Evolutionary conservation across 768 basidiomycete species (phyloP).

Genomic region (Termitomyces sp.): DNA sequence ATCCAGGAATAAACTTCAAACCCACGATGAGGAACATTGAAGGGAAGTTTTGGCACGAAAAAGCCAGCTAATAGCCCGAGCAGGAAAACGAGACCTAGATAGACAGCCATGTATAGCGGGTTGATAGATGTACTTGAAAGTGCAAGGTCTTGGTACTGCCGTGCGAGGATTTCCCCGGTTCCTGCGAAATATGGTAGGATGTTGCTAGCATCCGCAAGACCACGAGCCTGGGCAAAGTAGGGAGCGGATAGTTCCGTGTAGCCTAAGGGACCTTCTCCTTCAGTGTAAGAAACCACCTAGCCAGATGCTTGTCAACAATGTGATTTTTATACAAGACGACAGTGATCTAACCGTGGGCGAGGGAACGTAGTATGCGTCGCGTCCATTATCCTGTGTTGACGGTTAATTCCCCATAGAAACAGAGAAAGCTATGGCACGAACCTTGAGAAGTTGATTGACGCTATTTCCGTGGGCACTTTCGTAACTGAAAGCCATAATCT

Average conservation of each 20-base stretch:
- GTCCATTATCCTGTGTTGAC: slow-evolving; percentile 33
- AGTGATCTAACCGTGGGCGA: slow-evolving; percentile 34
- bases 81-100: slow-evolving; percentile 24
- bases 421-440: slow-evolving; percentile 4
- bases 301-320: not conserved
- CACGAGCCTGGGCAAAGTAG: slow-evolving; percentile 32
- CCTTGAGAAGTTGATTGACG: slow-evolving; percentile 36
- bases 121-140: slow-evolving; percentile 27
- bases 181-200: slow-evolving; percentile 43
- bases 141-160: slow-evolving; percentile 31
- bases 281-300: slow-evolving; percentile 37
- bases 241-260: slow-evolving; percentile 37
- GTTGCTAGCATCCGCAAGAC: slow-evolving; percentile 37
- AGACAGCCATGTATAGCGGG: slow-evolving; percentile 22
- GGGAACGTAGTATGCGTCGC: slow-evolving; percentile 38
- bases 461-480: slow-evolving; percentile 35
- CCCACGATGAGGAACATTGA: slow-evolving; percentile 27
- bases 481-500: slow-evolving; percentile 20
- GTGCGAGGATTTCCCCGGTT: slow-evolving; percentile 32
- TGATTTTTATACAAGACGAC: not conserved
- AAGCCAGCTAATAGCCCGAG: slow-evolving; percentile 32
- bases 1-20: slow-evolving; percentile 31
- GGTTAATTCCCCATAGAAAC: not conserved
- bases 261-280: slow-evolving; percentile 33
- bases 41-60: slow-evolving; percentile 28